Evolutionary conservation across 257 asterid genomes (phyloP), one percentile per base, ranked within the genome.

Genomic region (Paraleonurus japonicus): DNA sequence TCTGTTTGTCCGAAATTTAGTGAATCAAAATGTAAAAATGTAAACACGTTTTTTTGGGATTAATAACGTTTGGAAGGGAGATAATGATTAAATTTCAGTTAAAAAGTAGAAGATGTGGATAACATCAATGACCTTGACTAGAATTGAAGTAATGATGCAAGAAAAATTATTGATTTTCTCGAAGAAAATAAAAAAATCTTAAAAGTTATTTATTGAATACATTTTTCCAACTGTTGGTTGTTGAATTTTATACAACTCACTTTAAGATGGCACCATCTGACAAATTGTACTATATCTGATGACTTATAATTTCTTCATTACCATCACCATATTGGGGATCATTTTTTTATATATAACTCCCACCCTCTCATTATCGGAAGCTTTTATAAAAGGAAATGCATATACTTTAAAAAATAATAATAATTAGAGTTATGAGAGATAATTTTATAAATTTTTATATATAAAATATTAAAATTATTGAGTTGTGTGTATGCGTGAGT

Each of bases 1-100:
- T n/a, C n/a, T 32, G 37, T 32, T 32, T 6, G 2, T 30, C 33
- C 33, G 3, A 30, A 30, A 30, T 30, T 30, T 30, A 30, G 33
- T 4, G 33, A 30, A 30, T 30, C 33, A 10, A 33, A 33, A 33
- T 33, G 41, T 33, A 33, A 33, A 33, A 33, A 7, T 35, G 3
- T 35, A 35, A 35, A 35, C 39, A 32, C 39, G n/a, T 4, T 26
- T 69, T 57, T 7, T 35, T 57, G 66, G 58, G 13, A 20, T 70
- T 9, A 23, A 4, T 41, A 24, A 43, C 11, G 33, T 30, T 71
- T 59, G 60, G 50, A 60, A 27, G 33, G 23, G 69, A 28, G 50
- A 41, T 30, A 71, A 59, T 71, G 68, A 59, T 71, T 57, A 55
- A 55, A 35, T 69, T 55, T 35, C 66, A 35, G 66, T 69, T 54